Evolutionary conservation across 106 monocot genomes (phyloP).

Genomic region (Chionographis japonica): DNA sequence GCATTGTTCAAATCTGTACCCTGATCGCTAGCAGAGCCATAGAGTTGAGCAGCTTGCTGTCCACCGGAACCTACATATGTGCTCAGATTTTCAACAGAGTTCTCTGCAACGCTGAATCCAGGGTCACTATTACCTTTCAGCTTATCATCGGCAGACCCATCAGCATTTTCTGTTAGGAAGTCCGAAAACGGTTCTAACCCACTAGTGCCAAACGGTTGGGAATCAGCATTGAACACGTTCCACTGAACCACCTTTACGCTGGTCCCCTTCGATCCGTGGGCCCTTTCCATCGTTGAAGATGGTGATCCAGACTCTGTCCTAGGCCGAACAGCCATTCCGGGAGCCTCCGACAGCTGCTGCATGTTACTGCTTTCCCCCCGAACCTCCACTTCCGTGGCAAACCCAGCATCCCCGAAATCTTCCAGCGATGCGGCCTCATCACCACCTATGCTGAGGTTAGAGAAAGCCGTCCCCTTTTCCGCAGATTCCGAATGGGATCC

Average conservation of each 20-base stretch:
- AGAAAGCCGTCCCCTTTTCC: conserved; percentile 33
- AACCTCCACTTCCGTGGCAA: conserved; percentile 15
- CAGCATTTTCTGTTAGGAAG: conserved; percentile 28
- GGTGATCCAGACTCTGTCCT: conserved; percentile 4
- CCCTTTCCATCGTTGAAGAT: conserved; percentile 11
- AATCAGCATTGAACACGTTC: conserved; percentile 50
- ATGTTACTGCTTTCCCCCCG: background rate
- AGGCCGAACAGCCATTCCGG: conserved; percentile 2
- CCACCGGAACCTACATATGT: conserved; percentile 12
- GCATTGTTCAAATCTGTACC: conserved; percentile 29
- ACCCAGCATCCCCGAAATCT: conserved; percentile 15
- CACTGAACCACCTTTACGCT: conserved; percentile 84
- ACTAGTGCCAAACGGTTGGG: conserved; percentile 14
- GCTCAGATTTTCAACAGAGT: conserved; percentile 15
- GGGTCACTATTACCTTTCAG: background rate
- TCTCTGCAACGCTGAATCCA: conserved; percentile 9
- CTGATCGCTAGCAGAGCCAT: conserved; percentile 12
- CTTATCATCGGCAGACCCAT: conserved; percentile 10
- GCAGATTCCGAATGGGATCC: conserved; percentile 19
- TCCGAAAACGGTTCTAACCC: conserved; percentile 51
- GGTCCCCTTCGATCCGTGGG: conserved; percentile 29
- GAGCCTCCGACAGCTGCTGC: conserved; percentile 1
- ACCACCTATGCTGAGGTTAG: conserved; percentile 37
- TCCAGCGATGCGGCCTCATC: conserved; percentile 9
- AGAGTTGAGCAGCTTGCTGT: conserved; percentile 9